phyloP scores from a whole-genome alignment of 257 asterid genomes.

The Plantago major region DNA sequence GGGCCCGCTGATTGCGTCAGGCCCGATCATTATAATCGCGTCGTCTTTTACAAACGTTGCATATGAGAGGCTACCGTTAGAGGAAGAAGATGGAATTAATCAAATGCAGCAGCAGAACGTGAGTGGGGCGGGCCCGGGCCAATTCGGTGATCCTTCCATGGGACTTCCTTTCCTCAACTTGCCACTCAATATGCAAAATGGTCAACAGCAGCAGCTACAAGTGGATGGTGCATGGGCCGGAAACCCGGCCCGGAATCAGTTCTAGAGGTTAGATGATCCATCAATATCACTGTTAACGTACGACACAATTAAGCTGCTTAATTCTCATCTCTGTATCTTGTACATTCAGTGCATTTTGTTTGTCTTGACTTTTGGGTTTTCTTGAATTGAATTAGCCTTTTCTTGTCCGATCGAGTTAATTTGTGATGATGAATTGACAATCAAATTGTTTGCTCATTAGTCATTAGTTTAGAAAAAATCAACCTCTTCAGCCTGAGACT shows the following conservation, averaged over 20 bases:
- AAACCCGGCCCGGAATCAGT: conserved; percentile 30
- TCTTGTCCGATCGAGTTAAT: background rate
- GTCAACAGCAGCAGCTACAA: conserved; percentile 22
- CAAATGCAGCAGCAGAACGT: conserved; percentile 31
- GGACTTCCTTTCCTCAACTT: conserved; percentile 52
- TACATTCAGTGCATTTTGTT: conserved; percentile 15
- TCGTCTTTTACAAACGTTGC: conserved; percentile 58
- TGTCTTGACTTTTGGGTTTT: conserved; percentile 5
- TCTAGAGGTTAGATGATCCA: conserved; percentile 16
- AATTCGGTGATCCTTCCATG: conserved; percentile 38
- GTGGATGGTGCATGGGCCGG: conserved; percentile 40
- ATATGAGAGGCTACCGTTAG: conserved; percentile 52
- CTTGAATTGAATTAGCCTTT: conserved; percentile 10
- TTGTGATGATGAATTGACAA: background rate
- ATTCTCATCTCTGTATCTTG: conserved; percentile 3
- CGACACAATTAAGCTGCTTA: conserved; percentile 5
- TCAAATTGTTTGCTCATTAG: conserved; percentile 2
- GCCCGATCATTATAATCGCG: conserved; percentile 52
- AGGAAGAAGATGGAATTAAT: conserved; percentile 32
- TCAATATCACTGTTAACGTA: conserved; percentile 6
- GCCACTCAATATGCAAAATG: conserved; percentile 47
- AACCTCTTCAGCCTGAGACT: too few relatives aligned
- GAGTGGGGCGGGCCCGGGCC: conserved; percentile 12
- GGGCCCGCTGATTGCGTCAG: conserved; percentile 50
- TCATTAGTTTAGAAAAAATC: conserved; percentile 7